These are phyloP conservation scores for Hordeum vulgare DNA, from an alignment of 176 grass and related monocot genomes.

Conservation along the genomic window MorexV3_pseudomolecules_assembly NC_058522.1:430857161-430857660, in stretches of 20 bases:
- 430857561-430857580: too few species aligned
- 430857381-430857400: neutral
- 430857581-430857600: too few species aligned
- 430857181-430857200: neutral
- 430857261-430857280: conserved; percentile 2
- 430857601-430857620: too few species aligned
- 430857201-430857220: neutral
- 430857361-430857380: neutral
- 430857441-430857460: conserved; percentile 12
- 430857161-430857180: too few species aligned
- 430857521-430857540: too few species aligned
- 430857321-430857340: neutral
- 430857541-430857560: too few species aligned
- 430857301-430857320: conserved; percentile 22
- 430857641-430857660: too few species aligned
- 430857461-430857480: neutral
- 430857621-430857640: too few species aligned
- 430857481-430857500: neutral
- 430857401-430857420: neutral
- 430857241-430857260: neutral
- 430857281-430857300: conserved; percentile 12
- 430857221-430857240: neutral
- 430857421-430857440: conserved; percentile 15
- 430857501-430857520: neutral
- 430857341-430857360: neutral